Percentiles rank a stretch among this genome's conserved stretches.
Conservation (phyloP, 805 yeast genomes). For the Nakazawaea siamensis region DNA sequence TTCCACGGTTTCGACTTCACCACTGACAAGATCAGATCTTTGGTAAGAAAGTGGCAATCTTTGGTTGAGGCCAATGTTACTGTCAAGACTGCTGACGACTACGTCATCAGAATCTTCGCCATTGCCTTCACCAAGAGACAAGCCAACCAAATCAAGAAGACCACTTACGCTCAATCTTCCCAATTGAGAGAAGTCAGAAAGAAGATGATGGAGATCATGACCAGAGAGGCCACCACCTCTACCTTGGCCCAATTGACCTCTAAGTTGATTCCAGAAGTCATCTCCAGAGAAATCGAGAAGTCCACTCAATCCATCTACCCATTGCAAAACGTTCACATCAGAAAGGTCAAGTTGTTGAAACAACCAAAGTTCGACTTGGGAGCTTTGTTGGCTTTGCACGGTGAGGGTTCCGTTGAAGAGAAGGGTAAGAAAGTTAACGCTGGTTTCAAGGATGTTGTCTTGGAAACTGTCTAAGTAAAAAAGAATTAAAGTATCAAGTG, state of each 20-base stretch:
- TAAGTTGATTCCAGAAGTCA: conserved; percentile 97
- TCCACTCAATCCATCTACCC: conserved; percentile 93
- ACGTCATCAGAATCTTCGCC: conserved; percentile 92
- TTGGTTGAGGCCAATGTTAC: conserved; percentile 97
- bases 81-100: conserved; percentile 96
- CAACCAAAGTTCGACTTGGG: conserved; percentile 99
- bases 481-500: no score
- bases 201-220: conserved; percentile 92
- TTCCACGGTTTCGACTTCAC: conserved; percentile 99
- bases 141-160: conserved; percentile 94
- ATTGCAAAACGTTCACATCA: conserved; percentile 96
- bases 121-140: conserved; percentile 98
- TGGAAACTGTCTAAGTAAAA: conserved; percentile 82
- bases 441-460: conserved; percentile 98
- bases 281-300: conserved; percentile 97
- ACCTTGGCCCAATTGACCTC: conserved; percentile 95
- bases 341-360: conserved; percentile 97
- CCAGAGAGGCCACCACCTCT: conserved; percentile 90
- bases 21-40: conserved; percentile 92
- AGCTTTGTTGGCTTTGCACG: conserved; percentile 92
- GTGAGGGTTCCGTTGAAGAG: conserved; percentile 90
- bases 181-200: conserved; percentile 96
- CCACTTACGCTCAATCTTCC: conserved; percentile 95
- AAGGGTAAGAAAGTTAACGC: conserved; percentile 93
- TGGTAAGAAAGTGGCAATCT: conserved; percentile 99